Conservation (phyloP, 2,329 filamentous ascomycete species). For the Neofusicoccum kwambonambiense region DNA sequence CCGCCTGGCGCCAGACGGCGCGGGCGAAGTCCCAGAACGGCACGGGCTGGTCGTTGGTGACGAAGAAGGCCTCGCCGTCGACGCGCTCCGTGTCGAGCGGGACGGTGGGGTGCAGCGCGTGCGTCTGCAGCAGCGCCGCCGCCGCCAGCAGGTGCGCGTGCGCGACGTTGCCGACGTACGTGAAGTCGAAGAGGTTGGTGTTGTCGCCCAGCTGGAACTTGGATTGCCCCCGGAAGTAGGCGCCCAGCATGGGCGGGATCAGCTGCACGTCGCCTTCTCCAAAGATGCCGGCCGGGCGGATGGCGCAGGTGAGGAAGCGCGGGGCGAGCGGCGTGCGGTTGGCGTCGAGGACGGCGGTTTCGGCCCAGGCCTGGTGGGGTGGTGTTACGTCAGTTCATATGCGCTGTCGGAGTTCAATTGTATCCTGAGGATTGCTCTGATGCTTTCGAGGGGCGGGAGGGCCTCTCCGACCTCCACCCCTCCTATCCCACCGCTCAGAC, state of each 20-base stretch:
- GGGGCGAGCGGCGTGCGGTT: slow-evolving; percentile 43
- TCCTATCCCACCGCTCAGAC: not conserved
- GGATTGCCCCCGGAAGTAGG: slow-evolving; percentile 47
- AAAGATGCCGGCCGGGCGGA: slow-evolving; percentile 53
- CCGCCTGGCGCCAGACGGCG: slow-evolving; percentile 46
- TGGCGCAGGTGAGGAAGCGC: slow-evolving; percentile 49
- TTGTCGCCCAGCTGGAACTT: slow-evolving; percentile 53
- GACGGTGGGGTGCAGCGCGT: slow-evolving; percentile 34
- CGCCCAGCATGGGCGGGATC: slow-evolving; percentile 46
- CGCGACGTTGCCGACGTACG: slow-evolving; percentile 53
- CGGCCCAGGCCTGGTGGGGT: slow-evolving; percentile 42
- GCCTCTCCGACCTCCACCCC: no score
- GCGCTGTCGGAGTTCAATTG: not conserved
- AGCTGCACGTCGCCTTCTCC: slow-evolving; percentile 50
- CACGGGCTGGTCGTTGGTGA: slow-evolving; percentile 51
- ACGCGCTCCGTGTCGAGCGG: slow-evolving; percentile 47
- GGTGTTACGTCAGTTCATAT: not conserved
- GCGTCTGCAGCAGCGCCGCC: slow-evolving; percentile 48
- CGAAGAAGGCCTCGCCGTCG: slow-evolving; percentile 53
- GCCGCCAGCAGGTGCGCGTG: slow-evolving; percentile 53
- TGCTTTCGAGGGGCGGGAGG: no score
- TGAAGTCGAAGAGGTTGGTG: slow-evolving; percentile 55
- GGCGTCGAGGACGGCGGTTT: slow-evolving; percentile 48
- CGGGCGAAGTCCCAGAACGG: slow-evolving; percentile 54
- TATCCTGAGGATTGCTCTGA: no score